These are phyloP conservation scores for Curvularia hawaiiensis DNA, from an alignment of 2,329 filamentous ascomycete species.

Conservation along the genomic window DNA sequence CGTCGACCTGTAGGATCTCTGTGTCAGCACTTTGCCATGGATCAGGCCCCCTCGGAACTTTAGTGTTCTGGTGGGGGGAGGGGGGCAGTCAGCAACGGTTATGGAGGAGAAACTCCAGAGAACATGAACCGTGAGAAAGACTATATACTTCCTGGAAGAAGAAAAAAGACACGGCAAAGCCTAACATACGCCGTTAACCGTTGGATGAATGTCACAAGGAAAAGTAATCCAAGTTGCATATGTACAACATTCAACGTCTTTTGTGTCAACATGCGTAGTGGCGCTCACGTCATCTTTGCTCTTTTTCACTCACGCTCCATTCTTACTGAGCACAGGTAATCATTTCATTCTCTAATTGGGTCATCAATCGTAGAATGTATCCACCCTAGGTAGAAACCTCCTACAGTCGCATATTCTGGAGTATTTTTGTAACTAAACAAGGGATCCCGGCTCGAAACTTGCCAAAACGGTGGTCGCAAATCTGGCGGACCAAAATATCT, in stretches of 20 bases:
- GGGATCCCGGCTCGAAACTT: background rate
- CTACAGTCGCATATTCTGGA: background rate
- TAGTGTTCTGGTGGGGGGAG: background rate
- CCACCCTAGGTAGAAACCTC: background rate
- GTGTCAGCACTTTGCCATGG: background rate
- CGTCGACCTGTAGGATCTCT: background rate
- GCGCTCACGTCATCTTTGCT: conserved; percentile 7
- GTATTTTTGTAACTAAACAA: background rate
- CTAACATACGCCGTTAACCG: background rate
- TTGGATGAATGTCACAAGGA: background rate
- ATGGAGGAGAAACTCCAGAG: background rate
- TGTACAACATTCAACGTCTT: background rate
- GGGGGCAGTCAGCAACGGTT: background rate
- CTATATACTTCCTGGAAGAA: background rate
- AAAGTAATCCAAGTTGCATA: background rate
- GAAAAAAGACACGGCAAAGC: no score
- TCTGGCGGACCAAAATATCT: background rate
- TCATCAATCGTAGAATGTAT: background rate
- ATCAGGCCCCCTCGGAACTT: background rate
- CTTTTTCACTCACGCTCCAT: background rate
- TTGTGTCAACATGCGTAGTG: background rate
- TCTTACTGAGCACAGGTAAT: background rate
- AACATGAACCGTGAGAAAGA: background rate
- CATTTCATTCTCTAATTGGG: background rate
- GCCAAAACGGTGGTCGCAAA: background rate